Evolutionary conservation across 83 land plant genomes (phyloP).

Genomic region (Diphasiastrum complanatum): DNA sequence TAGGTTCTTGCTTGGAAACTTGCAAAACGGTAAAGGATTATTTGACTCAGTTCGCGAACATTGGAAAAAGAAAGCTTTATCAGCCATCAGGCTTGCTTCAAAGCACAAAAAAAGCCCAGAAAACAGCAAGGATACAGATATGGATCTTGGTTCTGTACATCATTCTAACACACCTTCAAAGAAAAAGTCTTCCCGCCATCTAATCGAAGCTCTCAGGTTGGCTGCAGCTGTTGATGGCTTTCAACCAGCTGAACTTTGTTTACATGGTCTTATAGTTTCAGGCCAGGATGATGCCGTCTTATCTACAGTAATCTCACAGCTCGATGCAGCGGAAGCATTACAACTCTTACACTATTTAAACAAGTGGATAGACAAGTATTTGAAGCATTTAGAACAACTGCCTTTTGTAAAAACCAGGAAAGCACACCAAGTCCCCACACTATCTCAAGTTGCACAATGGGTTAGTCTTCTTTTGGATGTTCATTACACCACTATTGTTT

Average conservation of each 20-base stretch:
- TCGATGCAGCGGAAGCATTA: constrained; percentile 20
- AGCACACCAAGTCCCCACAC: constrained; percentile 10
- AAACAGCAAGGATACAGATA: not conserved
- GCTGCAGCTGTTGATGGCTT: constrained; percentile 24
- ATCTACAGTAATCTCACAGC: constrained; percentile 15
- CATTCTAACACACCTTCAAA: not conserved
- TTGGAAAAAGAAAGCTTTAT: constrained; percentile 7
- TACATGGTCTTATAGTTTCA: constrained; percentile 22
- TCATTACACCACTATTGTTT: constrained; percentile 20
- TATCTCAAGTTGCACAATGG: constrained; percentile 23
- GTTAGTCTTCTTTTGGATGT: constrained; percentile 19
- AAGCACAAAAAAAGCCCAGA: not conserved
- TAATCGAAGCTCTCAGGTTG: constrained; percentile 2
- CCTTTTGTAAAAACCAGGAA: constrained; percentile 1
- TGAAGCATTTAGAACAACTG: not conserved
- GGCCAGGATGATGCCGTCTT: constrained; percentile 31
- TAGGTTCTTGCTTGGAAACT: constrained; percentile 17
- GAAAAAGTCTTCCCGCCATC: not conserved
- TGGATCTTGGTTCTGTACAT: too few species aligned
- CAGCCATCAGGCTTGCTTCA: not conserved
- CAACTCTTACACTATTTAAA: constrained; percentile 18
- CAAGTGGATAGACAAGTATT: constrained; percentile 23
- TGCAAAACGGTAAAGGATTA: not conserved
- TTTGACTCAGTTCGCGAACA: constrained; percentile 16
- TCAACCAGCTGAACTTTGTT: constrained; percentile 19